Evolutionary conservation across 2,329 filamentous ascomycete species (phyloP), one percentile per base, ranked within the genome.

Genomic region (Ophiocordyceps camponoti-saundersi): DNA sequence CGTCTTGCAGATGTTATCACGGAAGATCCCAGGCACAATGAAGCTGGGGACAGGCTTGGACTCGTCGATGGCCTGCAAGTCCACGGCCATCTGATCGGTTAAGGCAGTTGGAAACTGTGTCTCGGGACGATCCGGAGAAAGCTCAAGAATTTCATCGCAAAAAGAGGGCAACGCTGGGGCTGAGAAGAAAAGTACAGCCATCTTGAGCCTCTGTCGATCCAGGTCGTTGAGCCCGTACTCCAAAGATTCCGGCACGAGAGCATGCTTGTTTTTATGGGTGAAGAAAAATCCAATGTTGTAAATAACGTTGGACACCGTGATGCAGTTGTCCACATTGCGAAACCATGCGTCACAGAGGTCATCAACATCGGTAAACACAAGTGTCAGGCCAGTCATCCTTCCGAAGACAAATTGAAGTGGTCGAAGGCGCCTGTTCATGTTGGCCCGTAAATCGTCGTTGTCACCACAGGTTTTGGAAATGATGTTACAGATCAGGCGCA

Each of bases 21-120:
- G 56, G 46, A 56, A 61, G 16, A 53, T 47, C 12, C 48, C 42
- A 11, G 54, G 57, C 13, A 50, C 46, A 23, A 61, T 51, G 30
- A 55, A 61, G 46, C 58, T 62, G 42, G 60, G 60, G 10, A 55
- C 46, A 5, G 59, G 55, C 29, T 53, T 52, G n/a, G n/a, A n/a
- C 34, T 50, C 48, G 13, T 52, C 47, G 21, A 61, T 53, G 16
- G 60, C 60, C 43, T 57, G 51, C 44, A 62, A 49, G 46, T 62
- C 60, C 42, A 60, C 50, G 21, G 58, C 47, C 23, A 62, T 51
- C 15, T 41, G 47, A 41, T 60, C 53, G 23, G 60, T 45, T 40
- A 59, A 55, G n/a, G 52, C 46, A 29, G 50, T 46, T 8, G 58
- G 55, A 29, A 60, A 41, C 16, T 48, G 44, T 5, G 47, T 44